Base-by-base conservation (phyloP, 2,329 filamentous ascomycete genomes). In the Nothophaeocryptopus gaeumannii region DNA sequence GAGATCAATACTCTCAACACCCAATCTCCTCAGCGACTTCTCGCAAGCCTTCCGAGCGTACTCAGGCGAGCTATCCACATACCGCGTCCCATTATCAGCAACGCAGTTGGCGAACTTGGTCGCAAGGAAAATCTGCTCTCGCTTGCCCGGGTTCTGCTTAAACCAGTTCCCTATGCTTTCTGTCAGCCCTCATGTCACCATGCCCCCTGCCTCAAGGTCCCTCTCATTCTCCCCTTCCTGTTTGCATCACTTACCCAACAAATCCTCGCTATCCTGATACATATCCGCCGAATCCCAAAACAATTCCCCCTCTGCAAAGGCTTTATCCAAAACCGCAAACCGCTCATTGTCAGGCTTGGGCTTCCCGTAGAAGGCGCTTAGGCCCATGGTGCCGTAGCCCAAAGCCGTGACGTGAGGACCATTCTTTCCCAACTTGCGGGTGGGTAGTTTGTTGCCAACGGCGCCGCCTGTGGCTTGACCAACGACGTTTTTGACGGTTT, bases 341-440 rank as follows among this genome's bases (percentile, higher is more conserved):
- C 76, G 74, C 51, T 80, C 75, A 15, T 72, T 63, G 29, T 81
- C 77, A 2, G 76, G 70, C 43, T 73, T 75, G 5, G 68, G 60
- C n/a, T 58, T 51, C 42, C 76, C 76, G 54, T 80, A 79, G 61
- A 73, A 75, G 39, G 65, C 63, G 35, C 62, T 63, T 53, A 76
- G 53, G 2, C 78, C 77, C 79, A 82, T 82, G 15, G 76, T 66
- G 12, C 80, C 78, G 30, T 80, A 74, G 9, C 80, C 79, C 7
- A 81, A 58, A 8, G 71, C 69, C 3, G 74, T 71, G 30, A 83
- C 74, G 14, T 72, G 58, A 0, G 77, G 77, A 12, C 79, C 79
- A 56, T 77, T 70, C 52, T 73, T 75, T 52, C 79, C 78, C 11
- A 83, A 69, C 34, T 71, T 71, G 49, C 71, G 72, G 29, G 71